A percentile compares a stretch with the other conserved stretches of the same genome.
These are phyloP conservation scores for Podila epigama DNA, from an alignment of 192 early-diverging fungal genomes.

Conservation along the genomic window DNA sequence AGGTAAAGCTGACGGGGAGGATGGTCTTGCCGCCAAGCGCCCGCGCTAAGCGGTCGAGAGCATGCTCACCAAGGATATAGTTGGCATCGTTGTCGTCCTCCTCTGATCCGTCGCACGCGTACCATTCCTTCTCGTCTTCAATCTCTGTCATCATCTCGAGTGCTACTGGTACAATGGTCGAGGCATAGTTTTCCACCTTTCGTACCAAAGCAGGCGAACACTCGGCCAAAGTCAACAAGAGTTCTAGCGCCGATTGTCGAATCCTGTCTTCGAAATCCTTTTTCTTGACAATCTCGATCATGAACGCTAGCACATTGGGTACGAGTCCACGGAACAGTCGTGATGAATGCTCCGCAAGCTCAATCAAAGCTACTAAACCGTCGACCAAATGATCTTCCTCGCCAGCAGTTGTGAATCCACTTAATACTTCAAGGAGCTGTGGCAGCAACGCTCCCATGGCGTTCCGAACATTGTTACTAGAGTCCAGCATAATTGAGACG, in stretches of 20 bases:
- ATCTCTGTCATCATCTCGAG: conserved; percentile 96
- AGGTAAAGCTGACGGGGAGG: conserved; percentile 85
- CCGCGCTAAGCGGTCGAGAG: conserved; percentile 93
- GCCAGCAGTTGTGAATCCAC: conserved; percentile 70
- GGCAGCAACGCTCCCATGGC: conserved; percentile 76
- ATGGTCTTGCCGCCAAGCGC: conserved; percentile 89
- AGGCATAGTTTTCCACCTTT: conserved; percentile 85
- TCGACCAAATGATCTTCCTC: conserved; percentile 79
- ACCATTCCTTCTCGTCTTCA: conserved; percentile 91
- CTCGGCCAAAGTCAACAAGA: conserved; percentile 92
- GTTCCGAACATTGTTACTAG: conserved; percentile 61
- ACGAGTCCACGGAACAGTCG: conserved; percentile 86
- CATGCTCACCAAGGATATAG: conserved; percentile 91
- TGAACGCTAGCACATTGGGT: conserved; percentile 76
- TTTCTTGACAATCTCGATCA: conserved; percentile 80
- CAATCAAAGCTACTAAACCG: conserved; percentile 79
- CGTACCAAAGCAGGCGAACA: conserved; percentile 88
- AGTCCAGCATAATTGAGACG: conserved; percentile 77
- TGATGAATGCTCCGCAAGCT: conserved; percentile 85
- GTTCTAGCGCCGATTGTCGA: conserved; percentile 90
- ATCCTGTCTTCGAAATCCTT: conserved; percentile 81
- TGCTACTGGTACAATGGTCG: conserved; percentile 83
- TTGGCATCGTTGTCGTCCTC: conserved; percentile 92
- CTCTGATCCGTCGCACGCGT: conserved; percentile 85
- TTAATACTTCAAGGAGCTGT: conserved; percentile 83